phyloP scores from a whole-genome alignment of 2,329 filamentous ascomycete species.

The Hypoxylon sp. region DNA sequence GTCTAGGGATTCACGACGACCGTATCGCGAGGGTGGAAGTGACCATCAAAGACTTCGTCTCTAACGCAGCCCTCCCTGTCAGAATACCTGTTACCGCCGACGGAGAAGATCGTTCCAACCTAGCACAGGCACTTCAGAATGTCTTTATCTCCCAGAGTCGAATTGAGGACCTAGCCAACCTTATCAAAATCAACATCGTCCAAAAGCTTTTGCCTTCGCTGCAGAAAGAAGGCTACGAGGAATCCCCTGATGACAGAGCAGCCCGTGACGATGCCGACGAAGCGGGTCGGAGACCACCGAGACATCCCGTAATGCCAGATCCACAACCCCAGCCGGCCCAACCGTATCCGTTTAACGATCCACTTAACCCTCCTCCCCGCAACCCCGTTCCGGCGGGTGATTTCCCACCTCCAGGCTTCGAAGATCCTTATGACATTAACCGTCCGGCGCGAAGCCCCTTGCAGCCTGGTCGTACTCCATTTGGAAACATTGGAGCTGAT shows the following conservation, averaged over 20 bases:
- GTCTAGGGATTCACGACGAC: slow-evolving; percentile 84
- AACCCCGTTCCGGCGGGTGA: slow-evolving; percentile 78
- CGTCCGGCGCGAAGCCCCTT: slow-evolving; percentile 70
- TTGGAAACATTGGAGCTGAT: slow-evolving; percentile 80
- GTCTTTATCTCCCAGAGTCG: slow-evolving; percentile 82
- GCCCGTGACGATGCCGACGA: slow-evolving; percentile 61
- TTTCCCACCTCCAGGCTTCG: slow-evolving; percentile 90
- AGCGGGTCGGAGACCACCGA: slow-evolving; percentile 60
- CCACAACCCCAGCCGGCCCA: slow-evolving; percentile 72
- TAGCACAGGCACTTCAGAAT: slow-evolving; percentile 66
- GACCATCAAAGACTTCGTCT: slow-evolving; percentile 80
- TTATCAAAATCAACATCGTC: slow-evolving; percentile 84
- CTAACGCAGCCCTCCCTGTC: slow-evolving; percentile 69
- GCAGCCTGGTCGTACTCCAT: slow-evolving; percentile 67
- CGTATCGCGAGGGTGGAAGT: slow-evolving; percentile 85
- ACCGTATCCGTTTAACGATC: slow-evolving; percentile 78
- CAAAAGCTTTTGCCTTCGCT: slow-evolving; percentile 86
- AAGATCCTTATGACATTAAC: slow-evolving; percentile 91
- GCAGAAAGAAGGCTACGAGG: slow-evolving; percentile 84
- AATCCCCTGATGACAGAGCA: slow-evolving; percentile 63
- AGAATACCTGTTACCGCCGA: slow-evolving; percentile 66
- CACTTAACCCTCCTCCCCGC: slow-evolving; percentile 73
- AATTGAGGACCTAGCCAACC: slow-evolving; percentile 75
- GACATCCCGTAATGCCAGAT: slow-evolving; percentile 63
- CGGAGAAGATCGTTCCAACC: slow-evolving; percentile 66